phyloP scores from a whole-genome alignment of 2,329 filamentous ascomycete genomes.

The Ophiosphaerella narmari region DNA sequence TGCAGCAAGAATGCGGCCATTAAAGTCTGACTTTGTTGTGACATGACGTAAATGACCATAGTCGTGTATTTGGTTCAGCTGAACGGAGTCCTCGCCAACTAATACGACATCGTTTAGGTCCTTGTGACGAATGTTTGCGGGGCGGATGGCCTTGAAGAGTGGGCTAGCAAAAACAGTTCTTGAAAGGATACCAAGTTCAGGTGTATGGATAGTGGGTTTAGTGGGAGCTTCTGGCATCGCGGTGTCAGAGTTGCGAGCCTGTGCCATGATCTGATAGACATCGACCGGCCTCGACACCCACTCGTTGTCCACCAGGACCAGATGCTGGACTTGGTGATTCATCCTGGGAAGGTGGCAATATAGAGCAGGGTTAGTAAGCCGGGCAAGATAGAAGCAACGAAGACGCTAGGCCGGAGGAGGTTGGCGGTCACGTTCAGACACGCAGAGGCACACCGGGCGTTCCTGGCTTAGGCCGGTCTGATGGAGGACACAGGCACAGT shows the following conservation, averaged over 20 bases:
- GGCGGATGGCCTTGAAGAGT: constrained; percentile 74
- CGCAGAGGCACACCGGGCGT: constrained; percentile 3
- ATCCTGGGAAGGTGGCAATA: constrained; percentile 15
- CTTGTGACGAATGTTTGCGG: constrained; percentile 74
- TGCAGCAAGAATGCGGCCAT: constrained; percentile 76
- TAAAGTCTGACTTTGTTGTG: constrained; percentile 79
- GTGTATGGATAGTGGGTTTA: constrained; percentile 47
- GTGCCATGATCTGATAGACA: constrained; percentile 50
- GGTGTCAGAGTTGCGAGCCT: constrained; percentile 32
- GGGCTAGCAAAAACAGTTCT: constrained; percentile 79
- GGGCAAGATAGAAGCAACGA: constrained; percentile 3
- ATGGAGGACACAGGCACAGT: constrained; percentile 8
- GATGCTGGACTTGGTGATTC: constrained; percentile 35
- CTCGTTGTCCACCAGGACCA: constrained; percentile 36
- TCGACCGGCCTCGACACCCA: constrained; percentile 44
- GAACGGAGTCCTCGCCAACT: constrained; percentile 79
- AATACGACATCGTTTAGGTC: constrained; percentile 82
- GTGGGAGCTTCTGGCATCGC: constrained; percentile 29
- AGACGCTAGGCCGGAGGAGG: constrained; percentile 5
- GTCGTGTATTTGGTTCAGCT: constrained; percentile 74
- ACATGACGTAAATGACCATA: constrained; percentile 76
- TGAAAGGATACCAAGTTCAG: constrained; percentile 73
- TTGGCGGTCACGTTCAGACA: neutral
- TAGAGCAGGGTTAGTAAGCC: neutral
- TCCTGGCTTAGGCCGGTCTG: constrained; percentile 9